Percentiles rank a stretch among this genome's conserved stretches.
Conservation (phyloP, 306 rosid species). For the Glycyrrhiza uralensis region DNA sequence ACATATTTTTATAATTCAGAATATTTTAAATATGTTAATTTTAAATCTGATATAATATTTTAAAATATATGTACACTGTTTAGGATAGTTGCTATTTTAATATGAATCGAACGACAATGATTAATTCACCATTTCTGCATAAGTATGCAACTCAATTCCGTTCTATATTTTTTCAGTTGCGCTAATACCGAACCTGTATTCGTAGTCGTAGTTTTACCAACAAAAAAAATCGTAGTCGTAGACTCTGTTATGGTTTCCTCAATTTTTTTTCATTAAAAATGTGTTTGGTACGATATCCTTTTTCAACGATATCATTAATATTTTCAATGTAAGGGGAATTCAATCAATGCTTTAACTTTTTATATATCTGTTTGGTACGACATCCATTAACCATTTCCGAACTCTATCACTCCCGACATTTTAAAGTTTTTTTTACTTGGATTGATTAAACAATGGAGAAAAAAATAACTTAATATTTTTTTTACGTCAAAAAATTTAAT, state of each 20-base stretch:
- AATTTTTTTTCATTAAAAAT: neutral
- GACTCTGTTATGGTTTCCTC: neutral
- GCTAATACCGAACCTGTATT: neutral
- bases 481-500: too few species aligned
- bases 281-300: slow-evolving; percentile 9
- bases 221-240: neutral
- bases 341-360: neutral
- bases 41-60: too few species aligned
- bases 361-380: neutral
- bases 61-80: too few species aligned
- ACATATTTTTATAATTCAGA: too few species aligned
- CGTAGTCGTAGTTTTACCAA: neutral
- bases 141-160: neutral
- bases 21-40: too few species aligned
- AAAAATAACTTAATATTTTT: too few species aligned
- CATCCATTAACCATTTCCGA: neutral
- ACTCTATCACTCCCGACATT: neutral
- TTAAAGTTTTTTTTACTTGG: too few species aligned
- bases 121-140: too few species aligned
- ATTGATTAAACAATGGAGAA: too few species aligned
- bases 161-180: neutral
- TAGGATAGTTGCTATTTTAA: too few species aligned
- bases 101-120: too few species aligned
- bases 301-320: neutral
- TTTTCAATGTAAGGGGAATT: neutral